A percentile compares a stretch with the other conserved stretches of the same genome.
Conservation (phyloP, 208 protist species). For the Acanthamoeba culbertsoni region DNA sequence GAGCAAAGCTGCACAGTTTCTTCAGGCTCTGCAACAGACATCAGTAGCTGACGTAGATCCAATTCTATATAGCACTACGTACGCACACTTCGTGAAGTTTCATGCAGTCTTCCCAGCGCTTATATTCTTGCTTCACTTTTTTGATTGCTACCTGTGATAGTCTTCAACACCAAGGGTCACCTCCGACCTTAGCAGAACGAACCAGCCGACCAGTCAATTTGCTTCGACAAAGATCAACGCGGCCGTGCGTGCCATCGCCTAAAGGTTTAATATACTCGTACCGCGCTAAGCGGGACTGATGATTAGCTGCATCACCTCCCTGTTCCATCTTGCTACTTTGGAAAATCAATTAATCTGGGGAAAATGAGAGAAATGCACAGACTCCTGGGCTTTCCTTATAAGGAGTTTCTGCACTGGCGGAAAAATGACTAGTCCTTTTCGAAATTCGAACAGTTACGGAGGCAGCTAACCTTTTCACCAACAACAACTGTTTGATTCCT, state of each 20-base stretch:
- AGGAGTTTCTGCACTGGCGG: no score
- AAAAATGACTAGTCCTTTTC: no score
- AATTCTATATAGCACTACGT: background rate
- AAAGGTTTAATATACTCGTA: background rate
- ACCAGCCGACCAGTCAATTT: background rate
- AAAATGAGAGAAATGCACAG: no score
- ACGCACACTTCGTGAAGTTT: background rate
- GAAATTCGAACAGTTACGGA: no score
- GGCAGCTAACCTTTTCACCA: no score
- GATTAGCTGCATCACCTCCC: background rate
- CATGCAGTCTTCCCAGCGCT: background rate
- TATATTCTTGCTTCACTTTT: background rate
- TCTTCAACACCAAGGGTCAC: background rate
- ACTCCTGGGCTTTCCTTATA: no score
- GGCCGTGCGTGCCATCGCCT: background rate
- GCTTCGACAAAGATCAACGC: background rate
- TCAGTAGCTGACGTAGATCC: background rate
- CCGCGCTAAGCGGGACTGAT: background rate
- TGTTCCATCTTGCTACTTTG: no score
- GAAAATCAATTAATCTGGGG: no score
- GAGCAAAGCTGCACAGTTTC: background rate
- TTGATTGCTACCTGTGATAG: background rate
- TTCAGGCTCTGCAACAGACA: background rate
- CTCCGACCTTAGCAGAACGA: background rate
- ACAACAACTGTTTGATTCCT: no score